These are phyloP conservation scores for Hemileia vastatrix DNA, from an alignment of 1,284 basidiomycete genomes.

Conservation along the genomic window DNA sequence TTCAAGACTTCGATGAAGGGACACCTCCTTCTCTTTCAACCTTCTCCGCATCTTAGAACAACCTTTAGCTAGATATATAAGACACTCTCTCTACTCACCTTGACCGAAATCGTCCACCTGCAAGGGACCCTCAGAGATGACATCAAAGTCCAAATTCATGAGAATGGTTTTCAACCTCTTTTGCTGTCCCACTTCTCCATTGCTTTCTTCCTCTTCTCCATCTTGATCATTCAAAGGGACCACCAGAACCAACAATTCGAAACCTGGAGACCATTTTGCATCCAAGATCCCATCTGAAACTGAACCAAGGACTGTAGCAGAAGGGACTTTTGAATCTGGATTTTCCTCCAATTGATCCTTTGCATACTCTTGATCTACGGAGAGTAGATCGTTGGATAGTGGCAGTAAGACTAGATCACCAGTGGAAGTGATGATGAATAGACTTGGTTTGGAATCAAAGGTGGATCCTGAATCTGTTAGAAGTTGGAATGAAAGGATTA, in stretches of 20 bases:
- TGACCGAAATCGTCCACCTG: too few species aligned
- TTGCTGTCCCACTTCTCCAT: conserved; percentile 11
- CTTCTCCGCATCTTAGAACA: too few species aligned
- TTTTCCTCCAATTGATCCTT: background rate
- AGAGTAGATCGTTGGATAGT: conserved; percentile 14
- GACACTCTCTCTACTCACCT: too few species aligned
- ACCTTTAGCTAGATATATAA: too few species aligned
- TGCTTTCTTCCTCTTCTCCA: conserved; percentile 16
- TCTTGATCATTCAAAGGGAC: conserved; percentile 25
- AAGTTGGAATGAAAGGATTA: conserved; percentile 31
- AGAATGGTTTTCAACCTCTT: conserved; percentile 33
- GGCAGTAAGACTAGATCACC: conserved; percentile 38
- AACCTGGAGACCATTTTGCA: conserved; percentile 41
- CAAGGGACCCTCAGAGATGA: too few species aligned
- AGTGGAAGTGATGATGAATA: conserved; percentile 35
- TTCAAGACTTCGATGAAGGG: too few species aligned
- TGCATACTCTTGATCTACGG: background rate
- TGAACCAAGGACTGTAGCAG: conserved; percentile 28
- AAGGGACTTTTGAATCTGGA: background rate
- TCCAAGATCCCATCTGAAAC: conserved; percentile 39
- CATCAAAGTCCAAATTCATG: conserved; percentile 40
- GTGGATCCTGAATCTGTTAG: conserved; percentile 36
- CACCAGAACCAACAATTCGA: conserved; percentile 37
- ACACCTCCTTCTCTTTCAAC: too few species aligned
- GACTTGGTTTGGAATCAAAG: conserved; percentile 30